Evolutionary conservation across 2,329 filamentous ascomycete species (phyloP).

Genomic region (Waltergamsia citrina): DNA sequence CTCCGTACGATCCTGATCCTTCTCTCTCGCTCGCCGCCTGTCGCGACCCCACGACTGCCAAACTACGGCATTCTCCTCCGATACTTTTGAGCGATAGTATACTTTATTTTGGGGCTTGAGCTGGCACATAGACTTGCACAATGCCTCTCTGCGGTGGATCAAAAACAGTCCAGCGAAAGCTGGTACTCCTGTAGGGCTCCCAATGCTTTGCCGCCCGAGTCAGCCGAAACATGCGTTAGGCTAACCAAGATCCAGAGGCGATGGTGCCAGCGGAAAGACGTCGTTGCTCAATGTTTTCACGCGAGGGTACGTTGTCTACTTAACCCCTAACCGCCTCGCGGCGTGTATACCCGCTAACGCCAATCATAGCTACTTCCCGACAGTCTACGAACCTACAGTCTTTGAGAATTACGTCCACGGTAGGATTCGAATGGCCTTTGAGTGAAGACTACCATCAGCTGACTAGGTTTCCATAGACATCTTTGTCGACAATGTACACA

Average conservation of each 20-base stretch:
- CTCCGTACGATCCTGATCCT: too few species aligned
- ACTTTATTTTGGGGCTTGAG: too few species aligned
- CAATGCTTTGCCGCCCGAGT: not conserved
- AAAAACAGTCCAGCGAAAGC: constrained; percentile 90
- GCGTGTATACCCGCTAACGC: constrained; percentile 8
- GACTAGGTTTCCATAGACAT: constrained; percentile 54
- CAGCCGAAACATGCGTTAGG: not conserved
- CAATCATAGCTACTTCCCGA: constrained; percentile 74
- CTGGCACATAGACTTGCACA: too few species aligned
- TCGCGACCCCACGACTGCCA: too few species aligned
- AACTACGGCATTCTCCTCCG: too few species aligned
- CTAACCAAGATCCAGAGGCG: constrained; percentile 51
- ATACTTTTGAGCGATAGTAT: too few species aligned
- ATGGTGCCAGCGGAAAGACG: constrained; percentile 95
- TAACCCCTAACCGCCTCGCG: too few species aligned
- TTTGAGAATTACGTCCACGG: constrained; percentile 99
- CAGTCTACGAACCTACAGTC: constrained; percentile 95
- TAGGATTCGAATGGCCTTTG: too few species aligned
- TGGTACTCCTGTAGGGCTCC: constrained; percentile 67
- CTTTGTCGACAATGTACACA: constrained; percentile 94
- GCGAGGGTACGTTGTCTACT: constrained; percentile 62
- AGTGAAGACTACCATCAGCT: not conserved
- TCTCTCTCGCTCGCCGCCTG: too few species aligned
- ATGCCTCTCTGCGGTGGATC: constrained; percentile 52
- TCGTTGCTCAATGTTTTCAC: constrained; percentile 97